Conservation (phyloP, 495 filamentous ascomycete species). For the Aspergillus asperescens region DNA sequence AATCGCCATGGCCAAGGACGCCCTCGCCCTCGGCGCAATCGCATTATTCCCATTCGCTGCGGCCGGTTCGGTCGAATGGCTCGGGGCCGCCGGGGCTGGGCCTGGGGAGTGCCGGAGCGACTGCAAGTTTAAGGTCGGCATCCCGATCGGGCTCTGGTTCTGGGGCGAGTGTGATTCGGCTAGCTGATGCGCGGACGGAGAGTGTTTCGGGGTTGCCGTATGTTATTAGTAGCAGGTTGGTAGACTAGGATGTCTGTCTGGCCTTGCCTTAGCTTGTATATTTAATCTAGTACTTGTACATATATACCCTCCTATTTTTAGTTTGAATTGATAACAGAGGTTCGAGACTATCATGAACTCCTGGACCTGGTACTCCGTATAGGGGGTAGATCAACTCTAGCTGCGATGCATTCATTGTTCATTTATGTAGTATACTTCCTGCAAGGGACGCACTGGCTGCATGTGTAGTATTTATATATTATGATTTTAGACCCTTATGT, state of each 20-base stretch:
- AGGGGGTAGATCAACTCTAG: no score
- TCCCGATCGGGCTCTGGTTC: slow-evolving; percentile 2
- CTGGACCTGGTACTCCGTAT: no score
- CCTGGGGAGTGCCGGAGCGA: slow-evolving; percentile 43
- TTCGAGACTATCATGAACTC: no score
- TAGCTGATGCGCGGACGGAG: slow-evolving; percentile 16
- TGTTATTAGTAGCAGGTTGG: slow-evolving; percentile 19
- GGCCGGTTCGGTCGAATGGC: slow-evolving; percentile 31
- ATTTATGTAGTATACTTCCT: no score
- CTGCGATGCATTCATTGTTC: no score
- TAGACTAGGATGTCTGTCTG: no score
- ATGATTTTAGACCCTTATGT: not conserved
- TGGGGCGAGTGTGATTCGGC: slow-evolving; percentile 12
- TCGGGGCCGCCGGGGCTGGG: slow-evolving; percentile 31
- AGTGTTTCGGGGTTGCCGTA: slow-evolving; percentile 42
- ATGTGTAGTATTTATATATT: no score
- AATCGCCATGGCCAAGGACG: slow-evolving; percentile 22
- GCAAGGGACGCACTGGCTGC: no score
- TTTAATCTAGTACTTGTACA: not conserved
- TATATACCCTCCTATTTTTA: not conserved
- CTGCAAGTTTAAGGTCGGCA: slow-evolving; percentile 21
- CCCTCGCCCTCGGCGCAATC: no score
- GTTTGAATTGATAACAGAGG: no score
- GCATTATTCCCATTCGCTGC: slow-evolving; percentile 33
- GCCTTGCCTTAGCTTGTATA: no score